A percentile compares a stretch with the other conserved stretches of the same genome.
phyloP scores from a whole-genome alignment of 768 basidiomycete species.

The Coprinopsis marcescibilis region DNA sequence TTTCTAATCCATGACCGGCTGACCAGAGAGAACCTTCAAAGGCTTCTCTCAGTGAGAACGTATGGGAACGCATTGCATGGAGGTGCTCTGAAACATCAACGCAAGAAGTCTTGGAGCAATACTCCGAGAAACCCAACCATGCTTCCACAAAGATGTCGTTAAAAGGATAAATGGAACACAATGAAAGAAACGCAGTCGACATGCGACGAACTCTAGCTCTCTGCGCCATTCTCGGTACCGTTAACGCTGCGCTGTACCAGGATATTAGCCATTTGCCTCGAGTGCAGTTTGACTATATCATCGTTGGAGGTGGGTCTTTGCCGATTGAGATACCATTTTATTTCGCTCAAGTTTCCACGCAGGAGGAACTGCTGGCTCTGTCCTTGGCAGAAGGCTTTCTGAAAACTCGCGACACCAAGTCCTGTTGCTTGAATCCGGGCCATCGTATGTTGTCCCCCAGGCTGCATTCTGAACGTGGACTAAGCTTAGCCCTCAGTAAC shows the following conservation, averaged over 20 bases:
- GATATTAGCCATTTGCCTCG: conserved; percentile 5
- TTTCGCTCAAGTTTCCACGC: not conserved
- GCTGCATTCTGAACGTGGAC: too few species aligned
- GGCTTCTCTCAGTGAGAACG: too few species aligned
- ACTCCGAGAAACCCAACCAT: too few species aligned
- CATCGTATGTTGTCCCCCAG: conserved; percentile 7
- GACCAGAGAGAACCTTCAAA: too few species aligned
- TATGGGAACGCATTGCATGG: too few species aligned
- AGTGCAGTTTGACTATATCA: conserved; percentile 11
- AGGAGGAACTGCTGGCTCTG: conserved; percentile 26
- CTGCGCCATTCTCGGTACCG: not conserved
- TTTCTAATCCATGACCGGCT: too few species aligned
- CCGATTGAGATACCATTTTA: not conserved
- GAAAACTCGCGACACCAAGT: conserved; percentile 13
- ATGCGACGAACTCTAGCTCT: not conserved
- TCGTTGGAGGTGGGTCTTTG: conserved; percentile 18
- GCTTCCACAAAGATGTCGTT: too few species aligned
- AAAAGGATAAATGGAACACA: too few species aligned
- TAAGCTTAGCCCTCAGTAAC: not conserved
- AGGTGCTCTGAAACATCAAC: too few species aligned
- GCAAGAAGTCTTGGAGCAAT: too few species aligned
- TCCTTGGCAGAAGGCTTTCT: conserved; percentile 25
- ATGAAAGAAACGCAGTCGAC: not conserved
- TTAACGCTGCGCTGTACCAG: conserved; percentile 2
- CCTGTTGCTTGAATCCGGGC: conserved; percentile 12